phyloP scores from a whole-genome alignment of 176 grass and related monocot genomes.

The Stipa capillata region DNA sequence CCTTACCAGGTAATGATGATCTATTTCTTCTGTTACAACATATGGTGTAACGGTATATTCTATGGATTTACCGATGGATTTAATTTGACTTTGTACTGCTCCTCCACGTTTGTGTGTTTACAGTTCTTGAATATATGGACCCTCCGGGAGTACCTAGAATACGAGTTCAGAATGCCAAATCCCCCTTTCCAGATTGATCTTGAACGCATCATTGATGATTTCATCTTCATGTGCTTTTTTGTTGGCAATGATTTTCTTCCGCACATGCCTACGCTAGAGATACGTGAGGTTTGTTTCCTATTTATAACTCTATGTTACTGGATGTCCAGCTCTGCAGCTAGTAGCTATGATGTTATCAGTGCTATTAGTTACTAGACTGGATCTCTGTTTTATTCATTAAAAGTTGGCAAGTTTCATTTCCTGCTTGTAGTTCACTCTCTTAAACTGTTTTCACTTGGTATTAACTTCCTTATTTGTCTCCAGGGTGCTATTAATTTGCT shows the following conservation, averaged over 20 bases:
- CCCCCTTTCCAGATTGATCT: slow-evolving; percentile 80
- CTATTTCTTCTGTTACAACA: not conserved
- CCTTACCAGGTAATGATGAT: slow-evolving; percentile 73
- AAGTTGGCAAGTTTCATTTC: not conserved
- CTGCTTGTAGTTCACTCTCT: not conserved
- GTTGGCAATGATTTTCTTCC: slow-evolving; percentile 99
- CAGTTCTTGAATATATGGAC: slow-evolving; percentile 99
- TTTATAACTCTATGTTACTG: slow-evolving; percentile 13
- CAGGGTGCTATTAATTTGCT: slow-evolving; percentile 98
- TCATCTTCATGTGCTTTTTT: slow-evolving; percentile 99
- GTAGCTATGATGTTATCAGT: not conserved
- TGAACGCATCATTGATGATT: slow-evolving; percentile 96
- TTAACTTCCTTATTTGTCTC: slow-evolving; percentile 18
- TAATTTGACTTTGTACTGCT: not conserved
- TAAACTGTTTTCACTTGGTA: not conserved
- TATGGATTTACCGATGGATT: not conserved
- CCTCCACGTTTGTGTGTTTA: not conserved
- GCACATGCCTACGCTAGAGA: slow-evolving; percentile 97
- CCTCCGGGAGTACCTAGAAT: slow-evolving; percentile 87
- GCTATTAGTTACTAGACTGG: not conserved
- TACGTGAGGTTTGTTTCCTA: slow-evolving; percentile 76
- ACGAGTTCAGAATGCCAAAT: slow-evolving; percentile 92
- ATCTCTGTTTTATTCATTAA: not conserved
- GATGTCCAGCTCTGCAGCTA: not conserved
- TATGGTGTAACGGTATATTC: not conserved